phyloP scores from a whole-genome alignment of 2,329 filamentous ascomycete genomes.

The Claviceps capensis region DNA sequence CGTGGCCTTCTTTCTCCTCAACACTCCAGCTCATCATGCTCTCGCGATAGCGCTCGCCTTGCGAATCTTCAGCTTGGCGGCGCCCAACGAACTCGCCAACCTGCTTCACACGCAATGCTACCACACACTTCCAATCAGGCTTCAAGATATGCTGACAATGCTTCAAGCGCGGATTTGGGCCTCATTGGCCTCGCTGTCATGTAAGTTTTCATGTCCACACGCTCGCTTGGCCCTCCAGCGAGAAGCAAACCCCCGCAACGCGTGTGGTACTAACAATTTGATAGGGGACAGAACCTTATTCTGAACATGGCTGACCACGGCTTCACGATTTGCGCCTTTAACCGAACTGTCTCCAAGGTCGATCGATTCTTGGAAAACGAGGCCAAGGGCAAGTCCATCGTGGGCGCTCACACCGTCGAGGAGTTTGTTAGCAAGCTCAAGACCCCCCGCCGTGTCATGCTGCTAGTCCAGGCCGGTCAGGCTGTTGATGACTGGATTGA shows the following conservation, averaged over 20 bases:
- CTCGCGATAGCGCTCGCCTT: slow-evolving; percentile 52
- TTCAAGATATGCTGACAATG: slow-evolving; percentile 41
- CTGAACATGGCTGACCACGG: slow-evolving; percentile 81
- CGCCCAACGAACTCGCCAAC: slow-evolving; percentile 34
- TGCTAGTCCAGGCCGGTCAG: slow-evolving; percentile 96
- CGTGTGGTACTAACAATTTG: slow-evolving; percentile 2
- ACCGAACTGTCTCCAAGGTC: slow-evolving; percentile 97
- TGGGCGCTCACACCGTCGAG: slow-evolving; percentile 84
- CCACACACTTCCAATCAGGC: slow-evolving; percentile 12
- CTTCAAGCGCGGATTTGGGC: slow-evolving; percentile 69
- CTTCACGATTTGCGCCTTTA: slow-evolving; percentile 96
- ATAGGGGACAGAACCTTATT: slow-evolving; percentile 70
- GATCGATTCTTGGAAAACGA: slow-evolving; percentile 85
- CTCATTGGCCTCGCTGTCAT: slow-evolving; percentile 89
- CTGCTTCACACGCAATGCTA: slow-evolving; percentile 15
- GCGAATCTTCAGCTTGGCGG: slow-evolving; percentile 60
- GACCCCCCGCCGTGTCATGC: slow-evolving; percentile 92
- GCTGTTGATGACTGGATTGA: slow-evolving; percentile 99
- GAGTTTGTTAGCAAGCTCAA: slow-evolving; percentile 96
- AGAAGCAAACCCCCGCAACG: neutral
- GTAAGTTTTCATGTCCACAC: slow-evolving; percentile 30
- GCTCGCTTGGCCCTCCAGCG: neutral
- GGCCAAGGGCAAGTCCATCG: slow-evolving; percentile 88
- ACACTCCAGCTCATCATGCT: slow-evolving; percentile 24
- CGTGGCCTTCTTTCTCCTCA: slow-evolving; percentile 2